These are phyloP conservation scores for Rhynchosporium agropyri DNA, from an alignment of 2,329 filamentous ascomycete species.

Conservation along the genomic window DNA sequence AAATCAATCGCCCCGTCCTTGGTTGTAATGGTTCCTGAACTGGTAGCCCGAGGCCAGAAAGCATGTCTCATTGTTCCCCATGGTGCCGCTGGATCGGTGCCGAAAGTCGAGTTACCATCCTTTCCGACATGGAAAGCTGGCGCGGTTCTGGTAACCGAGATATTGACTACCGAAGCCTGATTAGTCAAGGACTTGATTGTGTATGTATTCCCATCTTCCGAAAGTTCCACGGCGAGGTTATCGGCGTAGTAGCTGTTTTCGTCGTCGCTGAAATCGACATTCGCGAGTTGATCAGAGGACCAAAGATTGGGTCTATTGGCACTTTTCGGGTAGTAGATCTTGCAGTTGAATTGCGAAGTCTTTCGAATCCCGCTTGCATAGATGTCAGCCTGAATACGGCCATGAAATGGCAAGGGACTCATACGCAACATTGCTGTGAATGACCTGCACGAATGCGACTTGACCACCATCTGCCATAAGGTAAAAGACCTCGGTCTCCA, in stretches of 20 bases:
- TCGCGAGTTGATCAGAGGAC: conserved; percentile 77
- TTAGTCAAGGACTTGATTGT: conserved; percentile 90
- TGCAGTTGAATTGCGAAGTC: conserved; percentile 91
- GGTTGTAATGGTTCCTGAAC: conserved; percentile 83
- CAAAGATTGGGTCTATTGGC: conserved; percentile 75
- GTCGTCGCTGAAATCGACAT: conserved; percentile 83
- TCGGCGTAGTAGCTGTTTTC: conserved; percentile 84
- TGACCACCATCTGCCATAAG: conserved; percentile 77
- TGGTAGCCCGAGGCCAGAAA: conserved; percentile 88
- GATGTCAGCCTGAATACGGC: conserved; percentile 36
- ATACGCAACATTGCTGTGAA: conserved; percentile 97
- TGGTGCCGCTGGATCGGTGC: conserved; percentile 80
- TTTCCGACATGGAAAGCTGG: conserved; percentile 86
- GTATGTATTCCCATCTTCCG: conserved; percentile 79
- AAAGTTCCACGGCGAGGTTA: conserved; percentile 81
- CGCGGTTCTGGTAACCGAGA: conserved; percentile 74
- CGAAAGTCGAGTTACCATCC: conserved; percentile 81
- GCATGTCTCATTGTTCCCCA: conserved; percentile 92
- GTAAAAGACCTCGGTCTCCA: conserved; percentile 97
- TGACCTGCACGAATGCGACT: conserved; percentile 81
- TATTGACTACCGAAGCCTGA: conserved; percentile 77
- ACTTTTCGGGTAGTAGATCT: conserved; percentile 77
- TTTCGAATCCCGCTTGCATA: conserved; percentile 76
- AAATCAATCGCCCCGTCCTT: conserved; percentile 80
- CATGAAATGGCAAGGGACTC: conserved; percentile 39